Evolutionary conservation across 768 basidiomycete genomes (phyloP).

Genomic region (Termitomyces sp.): DNA sequence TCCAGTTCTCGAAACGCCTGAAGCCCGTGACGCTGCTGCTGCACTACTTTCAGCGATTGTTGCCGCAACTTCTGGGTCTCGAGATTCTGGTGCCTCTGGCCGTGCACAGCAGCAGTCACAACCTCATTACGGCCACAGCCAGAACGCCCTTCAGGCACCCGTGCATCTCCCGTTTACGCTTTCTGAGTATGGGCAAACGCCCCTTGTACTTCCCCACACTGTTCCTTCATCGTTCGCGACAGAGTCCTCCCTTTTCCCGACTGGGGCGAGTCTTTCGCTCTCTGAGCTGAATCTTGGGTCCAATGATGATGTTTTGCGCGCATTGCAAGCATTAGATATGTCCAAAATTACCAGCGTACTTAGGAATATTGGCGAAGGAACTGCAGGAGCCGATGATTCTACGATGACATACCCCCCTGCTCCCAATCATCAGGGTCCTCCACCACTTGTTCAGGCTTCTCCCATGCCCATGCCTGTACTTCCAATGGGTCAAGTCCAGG

Average conservation of each 20-base stretch:
- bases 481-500: not conserved
- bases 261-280: constrained; percentile 20
- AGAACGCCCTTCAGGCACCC: constrained; percentile 28
- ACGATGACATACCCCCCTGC: constrained; percentile 7
- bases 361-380: constrained; percentile 57
- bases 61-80: constrained; percentile 54
- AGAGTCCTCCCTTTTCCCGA: constrained; percentile 17
- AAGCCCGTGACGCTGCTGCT: constrained; percentile 43
- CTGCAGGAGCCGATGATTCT: constrained; percentile 30
- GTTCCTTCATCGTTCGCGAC: not conserved
- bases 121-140: constrained; percentile 19
- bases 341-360: constrained; percentile 65
- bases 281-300: constrained; percentile 43
- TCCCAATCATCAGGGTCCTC: not conserved
- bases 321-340: constrained; percentile 67
- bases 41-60: constrained; percentile 63
- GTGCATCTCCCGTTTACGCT: constrained; percentile 25
- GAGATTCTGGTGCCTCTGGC: constrained; percentile 17
- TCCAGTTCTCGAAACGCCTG: constrained; percentile 23
- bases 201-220: constrained; percentile 15
- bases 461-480: constrained; percentile 13
- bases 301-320: constrained; percentile 70
- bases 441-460: constrained; percentile 1
- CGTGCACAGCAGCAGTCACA: constrained; percentile 11
- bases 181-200: constrained; percentile 23